Evolutionary conservation across 805 yeast species (phyloP).

Genomic region (Ogataea henricii): DNA sequence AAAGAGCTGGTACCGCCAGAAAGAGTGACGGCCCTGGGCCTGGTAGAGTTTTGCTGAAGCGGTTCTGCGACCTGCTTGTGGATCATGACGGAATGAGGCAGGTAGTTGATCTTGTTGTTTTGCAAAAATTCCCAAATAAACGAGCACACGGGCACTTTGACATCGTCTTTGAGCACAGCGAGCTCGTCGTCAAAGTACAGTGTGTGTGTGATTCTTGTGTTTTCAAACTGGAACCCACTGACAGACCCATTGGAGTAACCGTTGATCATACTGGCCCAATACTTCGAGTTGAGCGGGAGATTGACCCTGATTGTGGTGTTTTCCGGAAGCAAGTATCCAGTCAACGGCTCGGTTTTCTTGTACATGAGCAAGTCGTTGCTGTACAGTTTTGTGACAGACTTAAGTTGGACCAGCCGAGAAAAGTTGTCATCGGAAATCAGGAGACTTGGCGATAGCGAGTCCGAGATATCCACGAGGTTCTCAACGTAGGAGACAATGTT

Average conservation of each 20-base stretch:
- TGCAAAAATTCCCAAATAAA: constrained; percentile 36
- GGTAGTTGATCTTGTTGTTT: constrained; percentile 19
- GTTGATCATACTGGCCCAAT: constrained; percentile 35
- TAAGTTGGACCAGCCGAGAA: constrained; percentile 32
- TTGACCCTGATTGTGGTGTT: constrained; percentile 26
- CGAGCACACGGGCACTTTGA: constrained; percentile 27
- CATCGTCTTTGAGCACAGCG: constrained; percentile 16
- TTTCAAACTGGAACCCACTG: constrained; percentile 22
- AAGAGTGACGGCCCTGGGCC: background rate
- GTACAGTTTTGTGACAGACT: constrained; percentile 30
- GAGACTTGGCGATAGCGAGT: constrained; percentile 15
- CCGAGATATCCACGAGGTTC: constrained; percentile 24
- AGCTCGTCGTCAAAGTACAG: constrained; percentile 33
- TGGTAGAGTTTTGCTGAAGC: background rate
- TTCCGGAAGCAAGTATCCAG: constrained; percentile 29
- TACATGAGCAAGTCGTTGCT: constrained; percentile 23
- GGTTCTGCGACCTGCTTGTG: constrained; percentile 1
- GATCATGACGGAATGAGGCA: constrained; percentile 31
- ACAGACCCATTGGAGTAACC: constrained; percentile 36
- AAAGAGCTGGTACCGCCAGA: background rate
- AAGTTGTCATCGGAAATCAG: constrained; percentile 20
- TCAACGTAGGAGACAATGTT: constrained; percentile 33
- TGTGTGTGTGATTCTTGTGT: constrained; percentile 32
- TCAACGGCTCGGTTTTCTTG: constrained; percentile 33
- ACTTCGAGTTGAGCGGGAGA: constrained; percentile 34